Evolutionary conservation across 2,329 filamentous ascomycete species (phyloP).

Genomic region (Falciphora oryzae): DNA sequence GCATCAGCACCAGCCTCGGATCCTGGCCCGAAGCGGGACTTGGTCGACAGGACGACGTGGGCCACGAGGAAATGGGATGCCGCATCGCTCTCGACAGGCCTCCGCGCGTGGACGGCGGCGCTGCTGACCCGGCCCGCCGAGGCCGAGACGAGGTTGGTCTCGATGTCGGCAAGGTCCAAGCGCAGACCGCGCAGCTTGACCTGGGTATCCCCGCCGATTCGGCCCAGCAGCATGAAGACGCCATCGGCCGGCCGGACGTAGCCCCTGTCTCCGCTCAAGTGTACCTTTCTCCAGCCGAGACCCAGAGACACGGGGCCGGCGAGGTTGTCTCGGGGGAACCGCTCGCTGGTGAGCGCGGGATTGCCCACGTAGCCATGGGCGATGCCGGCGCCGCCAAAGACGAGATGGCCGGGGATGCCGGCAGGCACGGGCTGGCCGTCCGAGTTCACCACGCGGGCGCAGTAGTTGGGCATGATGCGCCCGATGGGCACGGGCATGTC

Average conservation of each 20-base stretch:
- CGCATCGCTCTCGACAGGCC: background rate
- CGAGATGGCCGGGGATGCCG: constrained; percentile 34
- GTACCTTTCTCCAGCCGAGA: no score
- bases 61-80: constrained; percentile 3
- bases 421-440: constrained; percentile 23
- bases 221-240: constrained; percentile 1
- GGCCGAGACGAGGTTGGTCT: background rate
- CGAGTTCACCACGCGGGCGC: constrained; percentile 35
- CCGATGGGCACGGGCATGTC: constrained; percentile 2
- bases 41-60: background rate
- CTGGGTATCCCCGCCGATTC: constrained; percentile 6
- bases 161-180: constrained; percentile 1
- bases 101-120: background rate
- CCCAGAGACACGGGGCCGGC: no score
- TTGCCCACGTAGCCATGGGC: constrained; percentile 30
- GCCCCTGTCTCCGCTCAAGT: no score
- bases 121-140: background rate
- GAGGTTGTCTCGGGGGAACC: background rate
- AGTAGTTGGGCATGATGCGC: constrained; percentile 23
- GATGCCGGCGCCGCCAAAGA: constrained; percentile 34
- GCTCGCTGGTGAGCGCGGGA: constrained; percentile 14
- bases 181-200: constrained; percentile 8
- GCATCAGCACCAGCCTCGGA: background rate
- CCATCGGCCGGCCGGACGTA: background rate
- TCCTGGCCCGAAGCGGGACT: no score